phyloP scores from a whole-genome alignment of 495 filamentous ascomycete species.

The Tuber magnatum region DNA sequence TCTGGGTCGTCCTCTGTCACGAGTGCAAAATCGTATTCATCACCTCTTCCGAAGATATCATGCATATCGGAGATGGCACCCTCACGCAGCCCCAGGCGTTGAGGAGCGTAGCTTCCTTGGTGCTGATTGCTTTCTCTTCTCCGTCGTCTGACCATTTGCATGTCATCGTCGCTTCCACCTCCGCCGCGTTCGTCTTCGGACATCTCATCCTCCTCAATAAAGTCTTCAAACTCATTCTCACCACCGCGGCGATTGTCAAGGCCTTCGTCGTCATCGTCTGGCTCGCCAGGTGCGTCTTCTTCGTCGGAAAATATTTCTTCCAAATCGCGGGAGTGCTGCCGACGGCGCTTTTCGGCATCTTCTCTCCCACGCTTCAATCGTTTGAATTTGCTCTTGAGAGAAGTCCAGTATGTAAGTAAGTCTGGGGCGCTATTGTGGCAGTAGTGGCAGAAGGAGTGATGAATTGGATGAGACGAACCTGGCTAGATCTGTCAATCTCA shows the following conservation, averaged over 20 bases:
- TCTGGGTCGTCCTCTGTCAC: slow-evolving; percentile 75
- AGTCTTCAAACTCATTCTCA: slow-evolving; percentile 86
- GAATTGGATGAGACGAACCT: slow-evolving; percentile 18
- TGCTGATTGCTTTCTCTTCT: slow-evolving; percentile 25
- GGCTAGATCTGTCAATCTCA: slow-evolving; percentile 24
- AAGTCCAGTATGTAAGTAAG: slow-evolving; percentile 10
- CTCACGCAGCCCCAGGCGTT: slow-evolving; percentile 60
- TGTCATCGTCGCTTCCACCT: slow-evolving; percentile 70
- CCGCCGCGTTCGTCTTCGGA: slow-evolving; percentile 70
- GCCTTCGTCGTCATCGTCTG: slow-evolving; percentile 51
- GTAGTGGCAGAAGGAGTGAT: not conserved
- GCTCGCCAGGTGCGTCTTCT: slow-evolving; percentile 58
- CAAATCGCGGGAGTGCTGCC: slow-evolving; percentile 59
- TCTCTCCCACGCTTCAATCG: slow-evolving; percentile 87
- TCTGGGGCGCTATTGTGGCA: not conserved
- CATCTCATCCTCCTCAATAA: slow-evolving; percentile 92
- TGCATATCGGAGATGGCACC: slow-evolving; percentile 91
- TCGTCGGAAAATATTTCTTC: slow-evolving; percentile 94
- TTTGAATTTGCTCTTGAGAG: slow-evolving; percentile 75
- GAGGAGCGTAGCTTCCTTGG: slow-evolving; percentile 32
- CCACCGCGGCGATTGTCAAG: slow-evolving; percentile 50
- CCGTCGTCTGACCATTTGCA: slow-evolving; percentile 60
- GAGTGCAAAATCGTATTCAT: slow-evolving; percentile 89
- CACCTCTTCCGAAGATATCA: slow-evolving; percentile 86
- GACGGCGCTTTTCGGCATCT: slow-evolving; percentile 55